Evolutionary conservation across 495 filamentous ascomycete genomes (phyloP).

Genomic region (Viridothelium virens): DNA sequence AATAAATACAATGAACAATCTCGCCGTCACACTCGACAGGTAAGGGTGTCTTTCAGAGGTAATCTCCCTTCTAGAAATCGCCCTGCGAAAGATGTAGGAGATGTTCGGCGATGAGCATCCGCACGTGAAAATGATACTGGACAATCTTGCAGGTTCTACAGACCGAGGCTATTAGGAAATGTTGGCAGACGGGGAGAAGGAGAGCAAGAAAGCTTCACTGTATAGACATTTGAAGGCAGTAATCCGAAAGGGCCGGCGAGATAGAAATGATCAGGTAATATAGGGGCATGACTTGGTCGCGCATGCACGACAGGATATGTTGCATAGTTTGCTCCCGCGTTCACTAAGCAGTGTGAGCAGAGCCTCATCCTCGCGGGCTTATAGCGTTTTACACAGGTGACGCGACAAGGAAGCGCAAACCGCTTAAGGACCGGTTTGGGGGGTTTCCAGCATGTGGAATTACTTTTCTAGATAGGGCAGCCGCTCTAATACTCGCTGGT

Average conservation of each 20-base stretch:
- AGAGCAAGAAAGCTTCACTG: not conserved
- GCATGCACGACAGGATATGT: not conserved
- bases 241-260: not conserved
- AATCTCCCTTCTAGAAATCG: not conserved
- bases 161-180: too few species aligned
- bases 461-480: too few species aligned
- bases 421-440: too few species aligned
- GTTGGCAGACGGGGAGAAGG: not conserved
- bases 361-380: not conserved
- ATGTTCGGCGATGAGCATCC: not conserved
- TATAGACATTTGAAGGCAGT: not conserved
- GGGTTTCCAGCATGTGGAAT: too few species aligned
- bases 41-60: not conserved
- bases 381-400: not conserved
- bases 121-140: not conserved
- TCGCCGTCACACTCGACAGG: not conserved
- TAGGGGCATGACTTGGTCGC: not conserved
- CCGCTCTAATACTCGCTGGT: too few species aligned
- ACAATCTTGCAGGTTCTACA: not conserved
- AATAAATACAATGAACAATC: not conserved
- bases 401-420: too few species aligned
- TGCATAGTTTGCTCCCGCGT: not conserved
- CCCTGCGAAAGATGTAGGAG: not conserved
- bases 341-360: not conserved
- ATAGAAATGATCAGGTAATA: not conserved